Percentiles rank a stretch among this genome's conserved stretches.
Conservation (phyloP, 805 yeast genomes). For the Saturnispora sekii region DNA sequence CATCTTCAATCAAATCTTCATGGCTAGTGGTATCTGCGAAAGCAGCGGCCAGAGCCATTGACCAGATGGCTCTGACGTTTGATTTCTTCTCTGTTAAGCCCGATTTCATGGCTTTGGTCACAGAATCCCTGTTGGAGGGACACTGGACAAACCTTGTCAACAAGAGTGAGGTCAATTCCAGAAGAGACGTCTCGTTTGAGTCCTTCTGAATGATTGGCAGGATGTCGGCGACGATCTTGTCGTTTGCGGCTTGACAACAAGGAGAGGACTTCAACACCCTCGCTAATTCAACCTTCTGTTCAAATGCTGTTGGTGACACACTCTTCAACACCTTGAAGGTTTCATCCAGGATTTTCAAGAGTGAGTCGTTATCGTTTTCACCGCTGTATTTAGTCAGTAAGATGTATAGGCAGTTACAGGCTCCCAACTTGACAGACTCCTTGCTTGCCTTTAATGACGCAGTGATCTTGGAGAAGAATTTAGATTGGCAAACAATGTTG, state of each 20-base stretch:
- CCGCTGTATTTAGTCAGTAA: slow-evolving; percentile 13
- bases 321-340: slow-evolving; percentile 48
- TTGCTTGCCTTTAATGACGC: slow-evolving; percentile 63
- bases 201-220: slow-evolving; percentile 58
- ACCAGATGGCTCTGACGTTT: slow-evolving; percentile 62
- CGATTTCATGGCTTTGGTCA: slow-evolving; percentile 29
- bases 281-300: slow-evolving; percentile 50
- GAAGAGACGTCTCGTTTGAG: slow-evolving; percentile 57
- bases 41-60: slow-evolving; percentile 35
- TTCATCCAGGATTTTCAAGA: slow-evolving; percentile 38
- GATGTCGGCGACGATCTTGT: slow-evolving; percentile 34
- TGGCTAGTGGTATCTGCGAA: slow-evolving; percentile 12
- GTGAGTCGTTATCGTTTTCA: slow-evolving; percentile 19
- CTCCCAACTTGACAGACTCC: slow-evolving; percentile 45
- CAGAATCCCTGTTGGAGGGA: slow-evolving; percentile 16
- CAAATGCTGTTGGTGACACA: slow-evolving; percentile 47
- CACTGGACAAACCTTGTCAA: slow-evolving; percentile 34
- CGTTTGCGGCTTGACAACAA: background rate
- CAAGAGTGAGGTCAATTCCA: slow-evolving; percentile 39
- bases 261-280: slow-evolving; percentile 32
- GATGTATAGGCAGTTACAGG: slow-evolving; percentile 30
- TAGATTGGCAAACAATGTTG: slow-evolving; percentile 28
- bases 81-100: slow-evolving; percentile 63
- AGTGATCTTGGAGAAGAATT: slow-evolving; percentile 41
- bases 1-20: slow-evolving; percentile 2